A percentile compares a stretch with the other conserved stretches of the same genome.
Conservation (phyloP, 352 stramenopile genomes). For the Globisporangium yorkense region DNA sequence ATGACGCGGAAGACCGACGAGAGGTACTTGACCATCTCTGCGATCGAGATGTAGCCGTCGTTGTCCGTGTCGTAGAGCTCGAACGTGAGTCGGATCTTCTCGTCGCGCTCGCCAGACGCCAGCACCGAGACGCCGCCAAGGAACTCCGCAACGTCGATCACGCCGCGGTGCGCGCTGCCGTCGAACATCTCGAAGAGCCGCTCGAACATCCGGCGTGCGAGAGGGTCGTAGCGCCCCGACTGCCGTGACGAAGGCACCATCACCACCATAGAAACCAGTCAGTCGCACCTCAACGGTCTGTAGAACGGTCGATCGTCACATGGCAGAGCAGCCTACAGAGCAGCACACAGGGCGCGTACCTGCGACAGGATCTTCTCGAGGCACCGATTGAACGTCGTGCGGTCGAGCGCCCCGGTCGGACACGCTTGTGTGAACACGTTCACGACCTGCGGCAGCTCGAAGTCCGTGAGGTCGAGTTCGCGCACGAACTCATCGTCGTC, state of each 20-base stretch:
- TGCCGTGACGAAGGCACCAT: neutral
- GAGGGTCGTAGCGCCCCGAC: constrained; percentile 66
- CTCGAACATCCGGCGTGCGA: constrained; percentile 67
- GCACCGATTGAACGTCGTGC: constrained; percentile 56
- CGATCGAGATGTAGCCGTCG: constrained; percentile 76
- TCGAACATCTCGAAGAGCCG: constrained; percentile 82
- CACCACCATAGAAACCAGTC: neutral
- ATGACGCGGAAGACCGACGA: constrained; percentile 83
- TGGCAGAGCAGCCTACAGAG: too few species aligned
- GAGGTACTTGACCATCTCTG: constrained; percentile 87
- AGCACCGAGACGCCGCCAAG: constrained; percentile 81
- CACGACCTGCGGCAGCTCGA: constrained; percentile 78
- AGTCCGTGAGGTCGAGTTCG: constrained; percentile 75
- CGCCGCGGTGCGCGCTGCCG: constrained; percentile 24
- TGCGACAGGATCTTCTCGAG: constrained; percentile 82
- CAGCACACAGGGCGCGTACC: constrained; percentile 8
- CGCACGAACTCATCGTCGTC: constrained; percentile 37
- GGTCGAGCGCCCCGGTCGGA: constrained; percentile 64
- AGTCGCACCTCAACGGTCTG: neutral
- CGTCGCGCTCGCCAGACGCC: constrained; percentile 66
- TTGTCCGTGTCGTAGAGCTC: constrained; percentile 82
- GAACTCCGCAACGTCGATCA: constrained; percentile 80
- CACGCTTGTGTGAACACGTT: constrained; percentile 78
- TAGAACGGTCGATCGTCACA: neutral
- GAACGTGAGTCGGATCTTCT: constrained; percentile 83